Evolutionary conservation across 306 rosid species (phyloP).

Genomic region (Prunus dulcis): DNA sequence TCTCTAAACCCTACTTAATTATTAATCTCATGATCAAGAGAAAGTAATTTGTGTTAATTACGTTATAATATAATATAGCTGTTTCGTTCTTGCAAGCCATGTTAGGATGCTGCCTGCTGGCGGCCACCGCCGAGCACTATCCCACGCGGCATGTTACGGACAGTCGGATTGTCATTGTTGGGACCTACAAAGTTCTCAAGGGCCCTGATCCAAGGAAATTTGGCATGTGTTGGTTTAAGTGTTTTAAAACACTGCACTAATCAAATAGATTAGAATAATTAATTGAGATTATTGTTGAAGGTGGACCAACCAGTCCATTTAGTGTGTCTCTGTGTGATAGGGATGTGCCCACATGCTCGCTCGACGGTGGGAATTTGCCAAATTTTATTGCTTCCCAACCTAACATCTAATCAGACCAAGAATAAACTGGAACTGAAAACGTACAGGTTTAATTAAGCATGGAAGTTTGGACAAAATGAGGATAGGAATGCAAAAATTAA

Average conservation of each 20-base stretch:
- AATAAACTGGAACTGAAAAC: neutral
- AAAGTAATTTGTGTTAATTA: neutral
- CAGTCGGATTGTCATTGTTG: neutral
- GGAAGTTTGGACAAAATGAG: neutral
- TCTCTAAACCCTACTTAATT: neutral
- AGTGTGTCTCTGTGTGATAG: conserved; percentile 14
- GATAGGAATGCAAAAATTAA: neutral
- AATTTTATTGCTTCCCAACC: neutral
- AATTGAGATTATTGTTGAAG: conserved; percentile 10
- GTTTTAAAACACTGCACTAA: neutral
- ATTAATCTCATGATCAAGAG: neutral
- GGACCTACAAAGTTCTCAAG: neutral
- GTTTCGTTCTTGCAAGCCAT: conserved; percentile 15
- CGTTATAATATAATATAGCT: neutral
- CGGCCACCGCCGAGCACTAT: neutral
- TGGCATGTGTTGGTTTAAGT: neutral
- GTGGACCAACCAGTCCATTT: conserved; percentile 35
- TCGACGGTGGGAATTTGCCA: conserved; percentile 34
- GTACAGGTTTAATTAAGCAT: neutral
- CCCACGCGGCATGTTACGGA: neutral
- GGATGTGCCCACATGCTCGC: conserved; percentile 27
- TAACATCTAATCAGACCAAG: neutral
- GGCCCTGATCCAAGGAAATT: neutral
- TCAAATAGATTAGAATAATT: conserved; percentile 13
- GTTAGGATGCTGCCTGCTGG: neutral